Base-by-base conservation (phyloP, 768 basidiomycete genomes). In the Boletus sensibilis region DNA sequence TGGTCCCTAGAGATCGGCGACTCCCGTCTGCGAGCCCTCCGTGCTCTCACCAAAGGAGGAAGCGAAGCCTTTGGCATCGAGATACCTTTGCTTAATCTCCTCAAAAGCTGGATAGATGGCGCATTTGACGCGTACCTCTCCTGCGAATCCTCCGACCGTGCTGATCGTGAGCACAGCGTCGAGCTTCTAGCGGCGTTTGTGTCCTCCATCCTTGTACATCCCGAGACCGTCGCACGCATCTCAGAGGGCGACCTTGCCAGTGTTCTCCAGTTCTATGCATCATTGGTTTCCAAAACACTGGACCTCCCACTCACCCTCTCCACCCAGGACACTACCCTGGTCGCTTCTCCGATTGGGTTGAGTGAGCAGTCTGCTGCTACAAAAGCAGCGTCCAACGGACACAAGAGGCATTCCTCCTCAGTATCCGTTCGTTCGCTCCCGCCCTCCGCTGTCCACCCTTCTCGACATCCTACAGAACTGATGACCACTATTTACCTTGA, bases 1-100 rank as follows among this genome's bases (percentile, higher is more conserved):
- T 91, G 90, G 89, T 76, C 74, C 4, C 59, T 72, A n/a, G 90
- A 91, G 25, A 72, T 88, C 0, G 90, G 90, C 79, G 87, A 90
- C 60, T 75, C 82, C 1, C 80, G 86, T 20, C 82, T 86, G 64
- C 86, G 84, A 58, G 88, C 89, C 2, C 74, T 91, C 1, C 73
- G 80, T 5, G 82, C 86, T 4, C 75, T 92, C 50, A 86, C 86
- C 35, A 79, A 76, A 57, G 80, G 75, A 39, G 88, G 87, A 7
- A 63, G 73, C 3, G 84, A 88, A 44, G 79, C 85, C 29, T 71
- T 82, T 35, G 89, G 89, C 20, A 80, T 89, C 61, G 90, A 91
- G 68, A 67, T 74, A 9, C 72, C 75, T 37, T 65, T 90, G 34
- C 71, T 90, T 25, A 72, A 76, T 39, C 68, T 86, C 46, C 73